Percentiles rank a stretch among this genome's conserved stretches.
Conservation (phyloP, 371 early-diverging fungal genomes). For the Quaeritorhiza haematococci region DNA sequence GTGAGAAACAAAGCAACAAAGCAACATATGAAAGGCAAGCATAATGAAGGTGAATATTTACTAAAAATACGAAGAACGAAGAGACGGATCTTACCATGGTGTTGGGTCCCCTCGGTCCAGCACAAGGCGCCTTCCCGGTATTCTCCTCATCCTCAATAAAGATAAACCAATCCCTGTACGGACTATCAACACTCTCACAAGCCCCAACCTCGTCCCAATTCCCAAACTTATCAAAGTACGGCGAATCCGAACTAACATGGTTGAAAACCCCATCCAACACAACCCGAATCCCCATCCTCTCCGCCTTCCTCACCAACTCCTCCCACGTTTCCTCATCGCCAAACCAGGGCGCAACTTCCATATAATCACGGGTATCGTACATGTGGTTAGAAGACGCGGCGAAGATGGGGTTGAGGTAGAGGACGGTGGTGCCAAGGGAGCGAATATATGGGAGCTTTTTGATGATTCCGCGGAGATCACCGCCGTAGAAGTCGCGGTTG, state of each 20-base stretch:
- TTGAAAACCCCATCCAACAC: conserved; percentile 1
- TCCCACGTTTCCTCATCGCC: too few relatives aligned
- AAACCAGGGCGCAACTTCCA: too few relatives aligned
- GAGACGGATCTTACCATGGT: too few relatives aligned
- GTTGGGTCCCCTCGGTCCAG: background rate
- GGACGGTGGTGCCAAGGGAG: background rate
- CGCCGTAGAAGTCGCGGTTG: conserved; percentile 2
- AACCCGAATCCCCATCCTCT: background rate
- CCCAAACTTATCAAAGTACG: background rate
- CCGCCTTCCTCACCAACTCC: too few relatives aligned
- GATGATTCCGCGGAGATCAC: background rate
- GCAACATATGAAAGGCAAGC: too few relatives aligned
- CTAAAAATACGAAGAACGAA: too few relatives aligned
- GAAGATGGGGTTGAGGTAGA: background rate
- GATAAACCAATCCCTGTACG: background rate
- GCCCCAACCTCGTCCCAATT: background rate
- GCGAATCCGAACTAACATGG: background rate
- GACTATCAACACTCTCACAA: background rate
- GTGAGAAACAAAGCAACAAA: too few relatives aligned
- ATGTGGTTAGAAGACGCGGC: background rate
- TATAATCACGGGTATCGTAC: background rate
- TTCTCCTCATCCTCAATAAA: too few relatives aligned
- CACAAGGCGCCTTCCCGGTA: background rate
- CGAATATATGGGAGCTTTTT: background rate
- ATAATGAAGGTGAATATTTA: too few relatives aligned